Conservation (phyloP, 2,329 filamentous ascomycete species). For the Talaromyces islandicus region DNA sequence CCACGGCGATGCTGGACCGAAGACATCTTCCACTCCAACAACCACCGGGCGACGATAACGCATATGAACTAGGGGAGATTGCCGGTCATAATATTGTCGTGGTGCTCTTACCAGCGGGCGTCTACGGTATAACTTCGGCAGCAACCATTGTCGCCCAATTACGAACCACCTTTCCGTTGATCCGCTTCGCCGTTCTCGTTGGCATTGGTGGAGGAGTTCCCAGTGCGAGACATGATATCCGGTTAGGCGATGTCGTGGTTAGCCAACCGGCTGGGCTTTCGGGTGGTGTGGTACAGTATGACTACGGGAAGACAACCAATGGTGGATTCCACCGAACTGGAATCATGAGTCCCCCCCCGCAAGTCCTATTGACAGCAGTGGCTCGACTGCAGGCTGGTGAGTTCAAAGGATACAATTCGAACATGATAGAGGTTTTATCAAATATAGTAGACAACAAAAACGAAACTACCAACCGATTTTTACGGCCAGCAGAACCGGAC, state of each 20-base stretch:
- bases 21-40: not conserved
- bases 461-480: not conserved
- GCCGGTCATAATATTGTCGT: conserved; percentile 20
- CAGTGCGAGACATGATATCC: conserved; percentile 13
- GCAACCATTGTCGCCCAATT: conserved; percentile 23
- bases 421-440: not conserved
- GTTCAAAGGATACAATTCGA: not conserved
- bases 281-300: conserved; percentile 8
- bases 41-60: conserved; percentile 15
- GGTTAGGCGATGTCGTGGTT: conserved; percentile 19
- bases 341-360: conserved; percentile 12
- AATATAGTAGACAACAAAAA: not conserved
- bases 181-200: conserved; percentile 34
- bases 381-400: not conserved
- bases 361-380: conserved; percentile 1
- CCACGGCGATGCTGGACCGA: not conserved
- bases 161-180: conserved; percentile 19
- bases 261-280: conserved; percentile 6
- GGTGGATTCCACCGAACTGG: conserved; percentile 8
- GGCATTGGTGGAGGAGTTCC: conserved; percentile 29
- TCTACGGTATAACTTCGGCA: conserved; percentile 22
- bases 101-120: conserved; percentile 18
- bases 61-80: conserved; percentile 18
- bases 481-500: not conserved
- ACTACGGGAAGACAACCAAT: conserved; percentile 2